phyloP scores from a whole-genome alignment of 352 stramenopile species.

The Blastocystis sp. region DNA sequence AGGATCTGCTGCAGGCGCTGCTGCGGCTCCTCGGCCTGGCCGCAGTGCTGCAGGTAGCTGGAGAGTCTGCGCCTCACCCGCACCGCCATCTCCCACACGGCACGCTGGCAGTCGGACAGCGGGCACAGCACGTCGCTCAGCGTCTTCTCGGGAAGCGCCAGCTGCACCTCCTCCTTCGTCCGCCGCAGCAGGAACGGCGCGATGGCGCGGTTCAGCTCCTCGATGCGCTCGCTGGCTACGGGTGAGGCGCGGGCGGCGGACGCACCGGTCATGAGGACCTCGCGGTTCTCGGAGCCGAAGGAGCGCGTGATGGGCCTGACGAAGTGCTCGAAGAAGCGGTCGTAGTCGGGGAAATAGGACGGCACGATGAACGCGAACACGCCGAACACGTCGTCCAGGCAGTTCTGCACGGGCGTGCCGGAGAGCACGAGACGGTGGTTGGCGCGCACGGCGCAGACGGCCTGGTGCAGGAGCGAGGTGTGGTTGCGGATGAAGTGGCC shows the following conservation, averaged over 20 bases:
- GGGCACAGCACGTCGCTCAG: slow-evolving; percentile 41
- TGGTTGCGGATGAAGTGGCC: slow-evolving; percentile 62
- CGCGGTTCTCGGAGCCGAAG: slow-evolving; percentile 17
- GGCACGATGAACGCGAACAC: slow-evolving; percentile 56
- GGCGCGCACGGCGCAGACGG: neutral
- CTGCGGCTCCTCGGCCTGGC: neutral
- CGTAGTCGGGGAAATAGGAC: slow-evolving; percentile 19
- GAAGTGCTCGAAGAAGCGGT: slow-evolving; percentile 50
- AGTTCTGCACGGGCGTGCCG: slow-evolving; percentile 57
- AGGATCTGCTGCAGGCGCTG: slow-evolving; percentile 22
- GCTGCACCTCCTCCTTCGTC: slow-evolving; percentile 48
- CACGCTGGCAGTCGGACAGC: slow-evolving; percentile 11
- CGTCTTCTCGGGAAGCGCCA: slow-evolving; percentile 43
- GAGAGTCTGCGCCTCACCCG: neutral
- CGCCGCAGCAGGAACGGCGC: slow-evolving; percentile 41
- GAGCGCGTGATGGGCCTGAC: slow-evolving; percentile 11
- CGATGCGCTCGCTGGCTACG: slow-evolving; percentile 29
- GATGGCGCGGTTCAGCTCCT: slow-evolving; percentile 49
- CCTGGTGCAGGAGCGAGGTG: neutral
- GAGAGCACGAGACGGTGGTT: slow-evolving; percentile 53
- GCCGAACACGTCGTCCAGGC: slow-evolving; percentile 43
- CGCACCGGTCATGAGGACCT: neutral
- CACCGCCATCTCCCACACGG: slow-evolving; percentile 12
- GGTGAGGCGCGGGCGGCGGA: neutral
- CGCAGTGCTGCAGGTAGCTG: neutral